phyloP scores from a whole-genome alignment of 1,284 basidiomycete species.

The Pascua sp. region DNA sequence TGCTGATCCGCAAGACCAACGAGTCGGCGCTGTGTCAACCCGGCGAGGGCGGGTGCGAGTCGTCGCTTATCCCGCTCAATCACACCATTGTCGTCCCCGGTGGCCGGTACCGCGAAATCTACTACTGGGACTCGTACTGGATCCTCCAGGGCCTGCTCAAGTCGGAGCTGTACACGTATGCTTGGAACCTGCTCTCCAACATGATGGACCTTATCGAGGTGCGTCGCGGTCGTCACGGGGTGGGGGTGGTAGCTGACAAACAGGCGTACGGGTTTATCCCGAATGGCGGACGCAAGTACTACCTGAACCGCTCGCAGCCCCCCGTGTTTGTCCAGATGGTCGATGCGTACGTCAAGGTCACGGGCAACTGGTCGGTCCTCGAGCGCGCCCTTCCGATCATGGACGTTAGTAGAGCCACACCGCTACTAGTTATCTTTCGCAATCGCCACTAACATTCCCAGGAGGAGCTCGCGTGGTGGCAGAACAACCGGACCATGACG shows the following conservation, averaged over 20 bases:
- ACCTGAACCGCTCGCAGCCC: conserved; percentile 84
- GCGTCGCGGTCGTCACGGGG: background rate
- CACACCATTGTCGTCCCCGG: conserved; percentile 86
- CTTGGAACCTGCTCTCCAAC: conserved; percentile 74
- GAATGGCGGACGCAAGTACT: conserved; percentile 67
- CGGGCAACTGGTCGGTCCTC: conserved; percentile 63
- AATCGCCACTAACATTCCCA: background rate
- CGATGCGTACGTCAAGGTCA: conserved; percentile 59
- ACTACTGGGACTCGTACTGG: conserved; percentile 60
- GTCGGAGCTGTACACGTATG: conserved; percentile 69
- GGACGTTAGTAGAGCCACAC: conserved; percentile 37
- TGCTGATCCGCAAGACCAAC: conserved; percentile 70
- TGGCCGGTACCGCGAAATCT: conserved; percentile 61
- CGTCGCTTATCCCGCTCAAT: conserved; percentile 80
- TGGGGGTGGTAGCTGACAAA: background rate
- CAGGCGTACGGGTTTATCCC: conserved; percentile 72
- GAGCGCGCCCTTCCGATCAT: conserved; percentile 62
- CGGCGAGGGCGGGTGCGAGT: conserved; percentile 61
- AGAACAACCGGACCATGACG: conserved; percentile 65
- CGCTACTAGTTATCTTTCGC: conserved; percentile 38
- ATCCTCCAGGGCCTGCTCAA: conserved; percentile 77
- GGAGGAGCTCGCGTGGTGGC: conserved; percentile 76
- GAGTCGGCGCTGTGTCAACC: conserved; percentile 61
- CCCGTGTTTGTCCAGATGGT: conserved; percentile 80
- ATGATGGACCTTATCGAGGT: conserved; percentile 85